Evolutionary conservation across 225 moss, liverwort and hornwort species (phyloP).

Genomic region (Sphagnum contortum): DNA sequence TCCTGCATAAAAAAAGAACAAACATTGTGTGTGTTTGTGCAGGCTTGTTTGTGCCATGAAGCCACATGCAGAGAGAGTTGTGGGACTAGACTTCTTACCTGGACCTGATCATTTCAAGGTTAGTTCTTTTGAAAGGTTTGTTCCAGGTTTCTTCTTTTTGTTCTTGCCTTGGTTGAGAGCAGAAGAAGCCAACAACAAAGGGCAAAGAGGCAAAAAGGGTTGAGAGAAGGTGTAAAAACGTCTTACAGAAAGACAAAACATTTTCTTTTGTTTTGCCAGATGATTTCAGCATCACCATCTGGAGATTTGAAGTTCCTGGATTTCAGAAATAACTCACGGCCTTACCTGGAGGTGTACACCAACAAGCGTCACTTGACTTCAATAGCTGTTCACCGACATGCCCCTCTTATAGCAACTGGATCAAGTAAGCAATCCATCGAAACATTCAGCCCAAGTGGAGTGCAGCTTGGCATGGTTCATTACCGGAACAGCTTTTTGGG

Average conservation of each 20-base stretch:
- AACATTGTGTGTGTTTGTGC: background rate
- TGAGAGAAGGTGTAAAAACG: too few relatives aligned
- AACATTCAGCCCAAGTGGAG: constrained; percentile 33
- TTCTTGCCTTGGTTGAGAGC: too few relatives aligned
- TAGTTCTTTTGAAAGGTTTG: background rate
- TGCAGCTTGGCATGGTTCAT: constrained; percentile 42
- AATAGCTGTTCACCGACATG: constrained; percentile 47
- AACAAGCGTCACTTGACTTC: constrained; percentile 39
- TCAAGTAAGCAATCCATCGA: constrained; percentile 44
- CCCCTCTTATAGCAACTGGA: constrained; percentile 44
- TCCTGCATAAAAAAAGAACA: too few relatives aligned
- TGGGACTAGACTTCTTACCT: constrained; percentile 48
- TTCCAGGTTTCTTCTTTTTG: too few relatives aligned
- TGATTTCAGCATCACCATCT: constrained; percentile 37
- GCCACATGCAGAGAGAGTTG: constrained; percentile 35
- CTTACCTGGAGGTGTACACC: constrained; percentile 31
- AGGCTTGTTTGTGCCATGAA: constrained; percentile 41
- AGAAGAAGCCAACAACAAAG: too few relatives aligned
- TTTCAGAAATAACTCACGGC: constrained; percentile 27
- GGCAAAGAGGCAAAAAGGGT: too few relatives aligned
- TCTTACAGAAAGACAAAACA: too few relatives aligned
- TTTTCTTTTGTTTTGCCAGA: constrained; percentile 8
- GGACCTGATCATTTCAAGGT: constrained; percentile 37
- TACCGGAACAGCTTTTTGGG: constrained; percentile 55
- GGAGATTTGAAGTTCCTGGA: constrained; percentile 49